Conservation (phyloP, 78 protist species). For the Planoprotostelium fungivorum region DNA sequence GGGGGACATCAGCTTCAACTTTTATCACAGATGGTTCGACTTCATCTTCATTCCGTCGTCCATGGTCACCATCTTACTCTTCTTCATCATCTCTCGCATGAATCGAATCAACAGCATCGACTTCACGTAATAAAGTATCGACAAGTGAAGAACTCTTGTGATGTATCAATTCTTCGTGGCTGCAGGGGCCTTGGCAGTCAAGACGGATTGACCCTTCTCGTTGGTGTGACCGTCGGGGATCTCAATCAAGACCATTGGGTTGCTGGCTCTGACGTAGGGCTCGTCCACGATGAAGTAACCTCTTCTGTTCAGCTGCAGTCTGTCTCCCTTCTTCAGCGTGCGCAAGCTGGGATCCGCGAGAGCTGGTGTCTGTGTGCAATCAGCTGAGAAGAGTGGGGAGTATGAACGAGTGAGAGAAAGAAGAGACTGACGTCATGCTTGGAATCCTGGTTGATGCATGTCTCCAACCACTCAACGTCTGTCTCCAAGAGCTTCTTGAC, state of each 20-base stretch:
- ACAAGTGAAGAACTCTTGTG: too few species aligned
- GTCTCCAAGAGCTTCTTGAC: conserved; percentile 76
- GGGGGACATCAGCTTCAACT: conserved; percentile 69
- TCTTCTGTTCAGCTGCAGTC: conserved; percentile 83
- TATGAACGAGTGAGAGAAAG: neutral
- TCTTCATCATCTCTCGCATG: neutral
- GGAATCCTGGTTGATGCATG: conserved; percentile 35
- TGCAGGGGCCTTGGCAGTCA: neutral
- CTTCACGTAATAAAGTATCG: neutral
- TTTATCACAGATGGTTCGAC: conserved; percentile 86
- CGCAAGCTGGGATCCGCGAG: conserved; percentile 41
- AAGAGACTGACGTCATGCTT: conserved; percentile 9
- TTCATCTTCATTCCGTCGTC: conserved; percentile 58
- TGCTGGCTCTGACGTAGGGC: conserved; percentile 23
- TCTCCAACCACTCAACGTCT: conserved; percentile 35
- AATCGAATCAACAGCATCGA: neutral
- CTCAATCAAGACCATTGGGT: conserved; percentile 41
- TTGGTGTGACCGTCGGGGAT: conserved; percentile 48
- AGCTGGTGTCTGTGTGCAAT: neutral
- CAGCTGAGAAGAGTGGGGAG: conserved; percentile 2
- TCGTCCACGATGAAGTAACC: conserved; percentile 81
- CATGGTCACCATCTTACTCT: conserved; percentile 7
- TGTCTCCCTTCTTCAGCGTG: conserved; percentile 59
- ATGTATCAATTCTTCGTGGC: too few species aligned
- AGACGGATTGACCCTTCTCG: conserved; percentile 34